phyloP scores from a whole-genome alignment of 441 rosid species.

The Adansonia madagascariensis region DNA sequence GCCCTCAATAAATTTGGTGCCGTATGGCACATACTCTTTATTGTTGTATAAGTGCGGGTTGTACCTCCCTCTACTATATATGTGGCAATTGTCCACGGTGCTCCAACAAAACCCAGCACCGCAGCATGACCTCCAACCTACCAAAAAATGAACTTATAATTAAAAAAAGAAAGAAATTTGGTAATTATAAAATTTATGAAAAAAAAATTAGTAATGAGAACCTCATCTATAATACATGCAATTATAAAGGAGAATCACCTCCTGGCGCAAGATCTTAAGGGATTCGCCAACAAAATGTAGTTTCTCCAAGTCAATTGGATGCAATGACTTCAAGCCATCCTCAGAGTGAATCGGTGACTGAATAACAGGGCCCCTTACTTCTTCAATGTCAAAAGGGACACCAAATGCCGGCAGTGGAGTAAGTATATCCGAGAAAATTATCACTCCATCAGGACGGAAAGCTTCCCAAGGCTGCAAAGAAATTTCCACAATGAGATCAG shows the following conservation, averaged over 20 bases:
- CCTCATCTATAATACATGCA: constrained; percentile 3
- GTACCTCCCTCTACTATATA: constrained; percentile 92
- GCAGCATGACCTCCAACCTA: constrained; percentile 85
- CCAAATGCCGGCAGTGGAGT: constrained; percentile 94
- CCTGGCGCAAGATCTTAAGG: constrained; percentile 70
- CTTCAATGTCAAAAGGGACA: constrained; percentile 93
- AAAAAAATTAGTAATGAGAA: background rate
- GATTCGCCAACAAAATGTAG: constrained; percentile 80
- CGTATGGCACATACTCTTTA: constrained; percentile 87
- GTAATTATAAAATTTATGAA: background rate
- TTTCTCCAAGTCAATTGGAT: constrained; percentile 74
- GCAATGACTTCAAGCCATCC: constrained; percentile 68
- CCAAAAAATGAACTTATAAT: constrained; percentile 10
- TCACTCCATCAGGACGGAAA: constrained; percentile 87
- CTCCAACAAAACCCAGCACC: constrained; percentile 88
- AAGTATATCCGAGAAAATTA: constrained; percentile 93
- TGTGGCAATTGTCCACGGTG: constrained; percentile 96
- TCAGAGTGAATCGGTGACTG: constrained; percentile 75
- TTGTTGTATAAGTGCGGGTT: constrained; percentile 78
- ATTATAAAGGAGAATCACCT: constrained; percentile 52
- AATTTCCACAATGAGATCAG: constrained; percentile 88
- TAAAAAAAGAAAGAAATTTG: background rate
- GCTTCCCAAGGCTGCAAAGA: constrained; percentile 98
- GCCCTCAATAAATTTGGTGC: constrained; percentile 73
- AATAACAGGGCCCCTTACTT: constrained; percentile 81